Conservation (phyloP, 148 eudicot genomes). For the Pharnaceum exiguum region DNA sequence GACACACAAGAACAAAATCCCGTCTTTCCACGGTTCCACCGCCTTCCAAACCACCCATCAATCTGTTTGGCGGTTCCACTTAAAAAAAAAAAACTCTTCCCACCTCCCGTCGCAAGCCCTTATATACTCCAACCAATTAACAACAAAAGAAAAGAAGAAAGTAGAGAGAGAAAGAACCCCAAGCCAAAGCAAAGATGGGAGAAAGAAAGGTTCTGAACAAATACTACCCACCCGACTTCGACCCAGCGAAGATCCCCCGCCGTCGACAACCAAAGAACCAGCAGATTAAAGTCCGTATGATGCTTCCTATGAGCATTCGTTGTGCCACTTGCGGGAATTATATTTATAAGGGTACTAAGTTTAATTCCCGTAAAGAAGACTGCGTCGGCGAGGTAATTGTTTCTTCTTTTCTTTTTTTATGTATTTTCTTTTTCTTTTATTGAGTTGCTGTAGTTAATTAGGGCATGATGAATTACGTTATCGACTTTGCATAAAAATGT, state of each 20-base stretch:
- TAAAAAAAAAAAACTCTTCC: no score
- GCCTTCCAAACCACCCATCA: no score
- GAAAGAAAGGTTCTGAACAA: constrained; percentile 84
- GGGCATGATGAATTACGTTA: no score
- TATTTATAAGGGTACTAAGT: constrained; percentile 84
- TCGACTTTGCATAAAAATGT: no score
- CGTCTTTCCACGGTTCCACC: no score
- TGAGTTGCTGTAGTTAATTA: no score
- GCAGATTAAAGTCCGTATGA: constrained; percentile 85
- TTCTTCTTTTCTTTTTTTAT: background rate
- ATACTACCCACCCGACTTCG: constrained; percentile 92
- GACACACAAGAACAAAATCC: no score
- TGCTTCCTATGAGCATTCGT: constrained; percentile 91
- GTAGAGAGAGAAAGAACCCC: background rate
- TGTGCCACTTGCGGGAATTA: constrained; percentile 83
- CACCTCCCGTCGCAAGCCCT: no score
- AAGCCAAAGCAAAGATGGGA: constrained; percentile 81
- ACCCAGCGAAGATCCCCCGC: constrained; percentile 83
- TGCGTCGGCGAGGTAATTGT: constrained; percentile 64
- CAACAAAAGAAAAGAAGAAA: no score
- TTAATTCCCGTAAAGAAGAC: constrained; percentile 77
- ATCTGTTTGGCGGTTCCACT: no score
- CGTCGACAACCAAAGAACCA: constrained; percentile 67
- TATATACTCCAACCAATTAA: no score
- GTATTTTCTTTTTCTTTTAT: no score